phyloP scores from a whole-genome alignment of 768 basidiomycete genomes.

The Auricularia sp. region DNA sequence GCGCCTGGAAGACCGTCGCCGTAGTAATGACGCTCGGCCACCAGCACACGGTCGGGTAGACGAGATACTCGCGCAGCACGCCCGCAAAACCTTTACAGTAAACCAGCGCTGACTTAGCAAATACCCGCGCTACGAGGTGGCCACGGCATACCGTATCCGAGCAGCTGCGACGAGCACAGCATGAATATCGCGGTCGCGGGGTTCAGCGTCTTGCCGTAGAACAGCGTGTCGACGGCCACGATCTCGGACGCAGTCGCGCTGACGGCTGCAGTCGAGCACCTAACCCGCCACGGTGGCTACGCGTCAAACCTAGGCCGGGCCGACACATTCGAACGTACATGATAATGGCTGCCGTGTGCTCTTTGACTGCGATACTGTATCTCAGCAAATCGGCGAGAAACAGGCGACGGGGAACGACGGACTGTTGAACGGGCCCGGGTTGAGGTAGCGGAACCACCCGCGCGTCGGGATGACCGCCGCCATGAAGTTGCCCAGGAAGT shows the following conservation, averaged over 20 bases:
- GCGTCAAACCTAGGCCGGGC: no score
- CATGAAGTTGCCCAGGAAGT: conserved; percentile 17
- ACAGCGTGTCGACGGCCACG: conserved; percentile 21
- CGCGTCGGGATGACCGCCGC: conserved; percentile 9
- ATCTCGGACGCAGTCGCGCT: conserved; percentile 25
- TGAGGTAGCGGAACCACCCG: conserved; percentile 18
- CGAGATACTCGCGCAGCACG: conserved; percentile 1
- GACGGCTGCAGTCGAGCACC: conserved; percentile 20
- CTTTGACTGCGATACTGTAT: conserved; percentile 18
- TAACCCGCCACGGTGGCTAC: neutral
- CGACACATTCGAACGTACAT: conserved; percentile 8
- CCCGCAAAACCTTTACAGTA: conserved; percentile 5
- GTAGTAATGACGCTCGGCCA: conserved; percentile 18
- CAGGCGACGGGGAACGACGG: conserved; percentile 15
- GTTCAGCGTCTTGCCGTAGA: conserved; percentile 18
- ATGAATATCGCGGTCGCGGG: conserved; percentile 21
- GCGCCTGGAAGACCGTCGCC: conserved; percentile 20
- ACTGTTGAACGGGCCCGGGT: conserved; percentile 22
- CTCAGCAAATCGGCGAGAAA: neutral
- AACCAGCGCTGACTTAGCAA: conserved; percentile 12
- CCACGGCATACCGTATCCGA: conserved; percentile 13
- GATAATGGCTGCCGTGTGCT: conserved; percentile 20
- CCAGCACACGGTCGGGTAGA: conserved; percentile 4
- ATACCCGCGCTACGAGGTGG: neutral
- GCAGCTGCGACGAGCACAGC: conserved; percentile 17